Evolutionary conservation across 352 stramenopile genomes (phyloP).

Genomic region (Pythium phragmiticola): DNA sequence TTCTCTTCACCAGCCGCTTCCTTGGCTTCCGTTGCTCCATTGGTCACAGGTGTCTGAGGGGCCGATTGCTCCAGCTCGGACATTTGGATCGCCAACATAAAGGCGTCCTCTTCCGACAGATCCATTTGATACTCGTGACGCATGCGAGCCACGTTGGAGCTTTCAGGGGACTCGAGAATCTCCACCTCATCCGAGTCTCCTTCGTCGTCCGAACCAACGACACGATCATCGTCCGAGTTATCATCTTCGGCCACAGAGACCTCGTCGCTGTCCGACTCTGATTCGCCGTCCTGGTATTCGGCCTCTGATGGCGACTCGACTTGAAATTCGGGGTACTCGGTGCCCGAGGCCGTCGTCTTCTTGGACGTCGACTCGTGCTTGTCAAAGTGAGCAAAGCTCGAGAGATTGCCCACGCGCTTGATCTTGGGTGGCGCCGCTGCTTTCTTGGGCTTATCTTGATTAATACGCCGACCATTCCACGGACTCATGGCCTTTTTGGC

Average conservation of each 20-base stretch:
- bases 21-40: not conserved
- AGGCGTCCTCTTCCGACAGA: constrained; percentile 43
- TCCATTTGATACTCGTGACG: constrained; percentile 42
- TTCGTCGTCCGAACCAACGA: constrained; percentile 41
- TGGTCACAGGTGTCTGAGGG: constrained; percentile 1
- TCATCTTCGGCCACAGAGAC: constrained; percentile 49
- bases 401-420: constrained; percentile 36
- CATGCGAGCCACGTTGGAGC: constrained; percentile 36
- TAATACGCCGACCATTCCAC: constrained; percentile 17
- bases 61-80: constrained; percentile 36
- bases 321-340: constrained; percentile 35
- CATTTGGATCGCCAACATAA: constrained; percentile 46
- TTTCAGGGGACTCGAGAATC: constrained; percentile 19
- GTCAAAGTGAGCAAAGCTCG: constrained; percentile 35
- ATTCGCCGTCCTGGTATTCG: constrained; percentile 50
- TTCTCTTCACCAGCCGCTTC: too few relatives aligned
- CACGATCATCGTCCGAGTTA: constrained; percentile 61
- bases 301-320: constrained; percentile 32
- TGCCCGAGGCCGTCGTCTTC: constrained; percentile 8
- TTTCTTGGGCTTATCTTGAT: constrained; percentile 30
- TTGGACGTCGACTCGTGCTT: constrained; percentile 33
- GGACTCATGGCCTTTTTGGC: constrained; percentile 7
- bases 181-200: constrained; percentile 32
- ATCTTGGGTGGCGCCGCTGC: constrained; percentile 11
- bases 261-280: constrained; percentile 43